phyloP scores from a whole-genome alignment of 371 early-diverging fungal genomes.

The Saksenaea oblongispora region DNA sequence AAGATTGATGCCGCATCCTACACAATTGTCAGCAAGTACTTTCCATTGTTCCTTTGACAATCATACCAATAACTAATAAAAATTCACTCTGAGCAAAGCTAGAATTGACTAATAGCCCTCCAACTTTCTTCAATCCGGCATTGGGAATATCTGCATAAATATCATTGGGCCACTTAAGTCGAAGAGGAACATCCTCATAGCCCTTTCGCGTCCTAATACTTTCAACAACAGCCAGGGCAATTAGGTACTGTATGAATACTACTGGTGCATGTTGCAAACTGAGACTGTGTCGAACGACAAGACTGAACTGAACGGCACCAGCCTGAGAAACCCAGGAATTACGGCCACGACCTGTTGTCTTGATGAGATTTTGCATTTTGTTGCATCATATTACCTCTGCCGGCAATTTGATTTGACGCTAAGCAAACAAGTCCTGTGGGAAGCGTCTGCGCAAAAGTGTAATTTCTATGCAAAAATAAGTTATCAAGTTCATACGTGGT shows the following conservation, averaged over 20 bases:
- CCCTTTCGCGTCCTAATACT: slow-evolving; percentile 70
- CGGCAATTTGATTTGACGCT: slow-evolving; percentile 80
- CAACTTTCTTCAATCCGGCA: slow-evolving; percentile 69
- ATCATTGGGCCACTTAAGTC: slow-evolving; percentile 97
- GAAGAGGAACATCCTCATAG: slow-evolving; percentile 77
- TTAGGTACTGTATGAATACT: slow-evolving; percentile 90
- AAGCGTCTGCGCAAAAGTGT: slow-evolving; percentile 57
- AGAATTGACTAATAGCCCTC: slow-evolving; percentile 88
- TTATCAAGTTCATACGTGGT: neutral
- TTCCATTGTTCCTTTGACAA: neutral
- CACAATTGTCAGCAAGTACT: neutral
- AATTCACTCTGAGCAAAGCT: slow-evolving; percentile 70
- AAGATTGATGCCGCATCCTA: slow-evolving; percentile 85
- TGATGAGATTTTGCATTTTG: neutral
- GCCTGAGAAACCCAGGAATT: slow-evolving; percentile 93
- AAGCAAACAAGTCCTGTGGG: slow-evolving; percentile 79
- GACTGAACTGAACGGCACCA: slow-evolving; percentile 89
- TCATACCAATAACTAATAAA: slow-evolving; percentile 75
- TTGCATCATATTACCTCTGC: slow-evolving; percentile 54
- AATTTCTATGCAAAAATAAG: slow-evolving; percentile 51
- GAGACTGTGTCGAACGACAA: slow-evolving; percentile 71
- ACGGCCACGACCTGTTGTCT: slow-evolving; percentile 70
- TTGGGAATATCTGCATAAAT: slow-evolving; percentile 67
- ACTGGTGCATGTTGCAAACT: slow-evolving; percentile 58
- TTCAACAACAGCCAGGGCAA: slow-evolving; percentile 82